Evolutionary conservation across 208 protist genomes (phyloP).

Genomic region (Trypanosomatidae sp.): DNA sequence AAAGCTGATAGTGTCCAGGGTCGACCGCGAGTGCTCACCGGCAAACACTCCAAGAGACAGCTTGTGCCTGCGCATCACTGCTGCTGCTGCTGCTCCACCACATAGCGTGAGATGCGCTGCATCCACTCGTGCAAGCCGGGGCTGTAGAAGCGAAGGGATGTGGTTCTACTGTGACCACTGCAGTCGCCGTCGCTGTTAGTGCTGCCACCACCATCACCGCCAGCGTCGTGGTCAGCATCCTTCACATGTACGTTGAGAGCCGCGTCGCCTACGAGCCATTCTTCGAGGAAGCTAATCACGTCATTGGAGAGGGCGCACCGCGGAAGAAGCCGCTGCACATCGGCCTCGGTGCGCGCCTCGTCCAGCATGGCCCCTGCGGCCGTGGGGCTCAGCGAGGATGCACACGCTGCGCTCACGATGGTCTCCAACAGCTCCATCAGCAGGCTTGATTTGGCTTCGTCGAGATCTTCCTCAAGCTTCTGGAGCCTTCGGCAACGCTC

Average conservation of each 20-base stretch:
- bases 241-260: constrained; percentile 1
- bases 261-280: constrained; percentile 30
- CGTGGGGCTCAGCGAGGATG: constrained; percentile 6
- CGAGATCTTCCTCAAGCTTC: constrained; percentile 42
- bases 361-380: constrained; percentile 47
- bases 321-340: constrained; percentile 57
- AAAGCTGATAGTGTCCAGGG: not conserved
- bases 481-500: constrained; percentile 14
- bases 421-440: constrained; percentile 68
- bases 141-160: constrained; percentile 42
- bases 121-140: constrained; percentile 81
- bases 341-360: constrained; percentile 58
- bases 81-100: constrained; percentile 35
- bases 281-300: constrained; percentile 54
- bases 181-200: constrained; percentile 5
- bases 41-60: not conserved
- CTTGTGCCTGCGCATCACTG: constrained; percentile 4
- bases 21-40: not conserved
- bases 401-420: constrained; percentile 41
- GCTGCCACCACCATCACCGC: constrained; percentile 5
- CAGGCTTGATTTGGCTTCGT: constrained; percentile 66
- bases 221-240: not conserved
- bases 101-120: constrained; percentile 46
- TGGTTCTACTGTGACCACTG: constrained; percentile 14
- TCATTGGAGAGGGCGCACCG: constrained; percentile 48